Percentiles rank a stretch among this genome's conserved stretches.
These are phyloP conservation scores for Nakataea oryzae DNA, from an alignment of 2,329 filamentous ascomycete genomes.

Conservation along the genomic window DNA sequence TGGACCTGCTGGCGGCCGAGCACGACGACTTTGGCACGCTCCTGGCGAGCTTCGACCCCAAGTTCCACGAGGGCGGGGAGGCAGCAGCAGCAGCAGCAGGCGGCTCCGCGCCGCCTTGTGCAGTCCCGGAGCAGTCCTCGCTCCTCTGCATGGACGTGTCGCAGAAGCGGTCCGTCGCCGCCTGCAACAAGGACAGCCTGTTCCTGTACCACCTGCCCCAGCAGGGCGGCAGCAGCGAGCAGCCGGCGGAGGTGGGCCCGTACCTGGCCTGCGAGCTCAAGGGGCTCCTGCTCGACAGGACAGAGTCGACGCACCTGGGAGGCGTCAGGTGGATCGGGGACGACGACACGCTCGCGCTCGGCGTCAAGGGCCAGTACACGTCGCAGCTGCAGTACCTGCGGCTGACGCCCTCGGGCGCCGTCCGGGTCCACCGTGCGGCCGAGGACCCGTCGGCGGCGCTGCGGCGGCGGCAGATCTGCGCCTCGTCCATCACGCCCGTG, in stretches of 20 bases:
- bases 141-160: neutral
- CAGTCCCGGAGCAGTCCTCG: neutral
- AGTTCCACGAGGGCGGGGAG: neutral
- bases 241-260: neutral
- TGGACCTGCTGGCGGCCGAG: conserved; percentile 31
- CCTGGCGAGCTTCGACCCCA: conserved; percentile 11
- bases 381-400: conserved; percentile 34
- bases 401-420: conserved; percentile 33
- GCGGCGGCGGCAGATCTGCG: neutral
- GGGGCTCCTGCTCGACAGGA: neutral
- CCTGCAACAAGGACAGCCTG: conserved; percentile 16
- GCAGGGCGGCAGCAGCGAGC: neutral
- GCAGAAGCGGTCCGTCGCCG: neutral
- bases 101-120: neutral
- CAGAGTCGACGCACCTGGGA: neutral
- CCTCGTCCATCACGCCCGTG: neutral
- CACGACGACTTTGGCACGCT: conserved; percentile 20
- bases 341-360: conserved; percentile 32
- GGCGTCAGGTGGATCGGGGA: conserved; percentile 33
- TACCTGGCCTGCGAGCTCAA: neutral
- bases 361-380: conserved; percentile 25
- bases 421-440: conserved; percentile 13
- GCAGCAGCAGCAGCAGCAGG: neutral
- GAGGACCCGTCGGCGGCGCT: conserved; percentile 13
- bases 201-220: conserved; percentile 21